These are phyloP conservation scores for Fusarium coffeatum DNA, from an alignment of 2,329 filamentous ascomycete genomes.

Conservation along the genomic window DNA sequence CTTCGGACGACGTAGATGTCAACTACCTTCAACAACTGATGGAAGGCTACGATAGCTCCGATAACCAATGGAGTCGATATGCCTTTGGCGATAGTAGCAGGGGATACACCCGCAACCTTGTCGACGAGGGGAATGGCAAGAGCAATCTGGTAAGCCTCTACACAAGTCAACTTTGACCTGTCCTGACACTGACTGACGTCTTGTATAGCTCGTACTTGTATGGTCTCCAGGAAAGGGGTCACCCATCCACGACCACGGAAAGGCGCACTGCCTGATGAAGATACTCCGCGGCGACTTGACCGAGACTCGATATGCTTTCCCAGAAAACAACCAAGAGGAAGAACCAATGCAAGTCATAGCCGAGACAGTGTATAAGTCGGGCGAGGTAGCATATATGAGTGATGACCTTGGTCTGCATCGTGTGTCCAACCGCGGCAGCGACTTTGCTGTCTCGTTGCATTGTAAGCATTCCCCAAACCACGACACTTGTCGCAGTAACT, in stretches of 20 bases:
- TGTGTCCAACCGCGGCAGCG: conserved; percentile 78
- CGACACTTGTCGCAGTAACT: conserved; percentile 50
- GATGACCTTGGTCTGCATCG: conserved; percentile 89
- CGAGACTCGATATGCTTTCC: conserved; percentile 85
- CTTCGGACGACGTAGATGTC: conserved; percentile 84
- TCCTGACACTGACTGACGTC: conserved; percentile 31
- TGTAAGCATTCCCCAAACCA: conserved; percentile 55
- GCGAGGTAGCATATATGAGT: conserved; percentile 89
- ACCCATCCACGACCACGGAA: conserved; percentile 88
- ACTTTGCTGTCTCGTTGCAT: conserved; percentile 87
- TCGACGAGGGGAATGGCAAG: conserved; percentile 88
- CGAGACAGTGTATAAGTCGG: conserved; percentile 74
- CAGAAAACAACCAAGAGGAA: conserved; percentile 60
- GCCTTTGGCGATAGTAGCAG: conserved; percentile 76
- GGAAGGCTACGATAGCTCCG: conserved; percentile 76
- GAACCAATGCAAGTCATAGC: conserved; percentile 72
- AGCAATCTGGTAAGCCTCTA: conserved; percentile 71
- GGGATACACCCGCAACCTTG: conserved; percentile 87
- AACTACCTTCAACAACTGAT: conserved; percentile 77
- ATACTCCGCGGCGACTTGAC: conserved; percentile 81
- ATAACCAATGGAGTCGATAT: conserved; percentile 79
- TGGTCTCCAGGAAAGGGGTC: conserved; percentile 88
- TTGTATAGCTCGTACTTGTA: conserved; percentile 79
- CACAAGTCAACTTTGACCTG: conserved; percentile 15
- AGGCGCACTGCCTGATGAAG: conserved; percentile 94